Evolutionary conservation across 768 basidiomycete species (phyloP), one percentile per base, ranked within the genome.

Genomic region (Boletus insuetus): DNA sequence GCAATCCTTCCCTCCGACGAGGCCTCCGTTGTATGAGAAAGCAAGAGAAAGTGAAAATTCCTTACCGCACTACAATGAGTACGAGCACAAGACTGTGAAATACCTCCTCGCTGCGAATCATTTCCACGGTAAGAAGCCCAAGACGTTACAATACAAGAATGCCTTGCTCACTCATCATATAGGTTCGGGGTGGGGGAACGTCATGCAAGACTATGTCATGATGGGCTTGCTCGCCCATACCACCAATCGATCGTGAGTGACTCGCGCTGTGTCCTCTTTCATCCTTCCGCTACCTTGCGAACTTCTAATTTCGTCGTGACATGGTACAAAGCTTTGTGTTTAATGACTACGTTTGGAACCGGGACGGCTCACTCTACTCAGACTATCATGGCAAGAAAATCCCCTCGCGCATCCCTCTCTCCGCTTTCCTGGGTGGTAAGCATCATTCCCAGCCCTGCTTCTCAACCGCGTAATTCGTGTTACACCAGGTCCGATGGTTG

Each of bases 81-180:
- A 77, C 11, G 68, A 77, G 19, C 46, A 9, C 38, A 75, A 72
- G 19, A 55, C 64, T 20, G 64, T 71, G 16, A 76, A 73, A 54
- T 83, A 77, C 57, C 62, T 84, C 10, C 79, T 74, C 62, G 63
- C 79, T 31, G 74, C 78, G 4, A 81, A 81, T 53, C 79, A 82
- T 59, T 74, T 66, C 0, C 65, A 68, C 50, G 65, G 79, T 77
- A 45, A 55, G 75, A 24, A 24, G 16, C 26, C 26, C 16, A 9
- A 10, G 26, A 46, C 24, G 2, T 9, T 32, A 12, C 11, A 12
- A 20, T n/a, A 9, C 38, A 24, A 9, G 13, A 24, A 6, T 14
- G 11, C 8, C 32, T 9, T 32, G 16, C 49, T 11, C n/a, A 29
- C 32, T 55, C 22, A 37, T n/a, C 19, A 8, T 29, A 8, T 29